Evolutionary conservation across 768 basidiomycete species (phyloP).

Genomic region (Psilocybe tampanensis): DNA sequence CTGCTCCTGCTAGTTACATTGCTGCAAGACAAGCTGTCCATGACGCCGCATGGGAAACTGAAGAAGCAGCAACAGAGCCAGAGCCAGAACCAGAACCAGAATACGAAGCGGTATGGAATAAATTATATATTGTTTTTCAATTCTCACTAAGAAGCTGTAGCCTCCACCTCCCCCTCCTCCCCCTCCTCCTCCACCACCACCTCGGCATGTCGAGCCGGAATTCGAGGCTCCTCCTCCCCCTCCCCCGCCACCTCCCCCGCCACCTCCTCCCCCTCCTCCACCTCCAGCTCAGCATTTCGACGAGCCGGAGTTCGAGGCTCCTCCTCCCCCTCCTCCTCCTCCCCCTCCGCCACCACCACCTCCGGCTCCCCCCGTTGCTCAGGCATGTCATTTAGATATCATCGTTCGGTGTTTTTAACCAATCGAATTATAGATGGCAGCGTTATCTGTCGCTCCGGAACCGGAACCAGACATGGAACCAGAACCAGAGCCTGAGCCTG

Average conservation of each 20-base stretch:
- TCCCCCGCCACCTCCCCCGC: conserved; percentile 42
- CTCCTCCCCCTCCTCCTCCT: conserved; percentile 43
- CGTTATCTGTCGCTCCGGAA: conserved; percentile 22
- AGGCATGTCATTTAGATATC: conserved; percentile 24
- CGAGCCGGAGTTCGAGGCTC: conserved; percentile 30
- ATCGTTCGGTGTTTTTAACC: neutral
- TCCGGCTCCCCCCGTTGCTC: conserved; percentile 44
- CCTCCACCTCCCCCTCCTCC: neutral
- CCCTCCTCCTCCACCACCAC: neutral
- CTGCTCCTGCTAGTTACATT: conserved; percentile 19
- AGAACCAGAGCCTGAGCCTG: conserved; percentile 42
- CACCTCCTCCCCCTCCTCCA: conserved; percentile 34
- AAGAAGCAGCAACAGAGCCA: conserved; percentile 25
- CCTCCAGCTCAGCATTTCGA: conserved; percentile 34
- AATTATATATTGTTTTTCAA: conserved; percentile 7
- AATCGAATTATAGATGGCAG: conserved; percentile 28
- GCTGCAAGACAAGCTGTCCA: conserved; percentile 30
- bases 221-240: too few relatives aligned
- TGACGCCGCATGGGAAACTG: conserved; percentile 32
- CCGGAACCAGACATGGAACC: conserved; percentile 31
- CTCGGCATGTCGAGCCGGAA: too few relatives aligned
- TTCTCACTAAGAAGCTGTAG: neutral
- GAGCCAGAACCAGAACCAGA: conserved; percentile 18
- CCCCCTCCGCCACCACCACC: conserved; percentile 54
- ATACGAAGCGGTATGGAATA: conserved; percentile 25